These are phyloP conservation scores for Immersiella caudata DNA, from an alignment of 495 filamentous ascomycete species.

Conservation along the genomic window DNA sequence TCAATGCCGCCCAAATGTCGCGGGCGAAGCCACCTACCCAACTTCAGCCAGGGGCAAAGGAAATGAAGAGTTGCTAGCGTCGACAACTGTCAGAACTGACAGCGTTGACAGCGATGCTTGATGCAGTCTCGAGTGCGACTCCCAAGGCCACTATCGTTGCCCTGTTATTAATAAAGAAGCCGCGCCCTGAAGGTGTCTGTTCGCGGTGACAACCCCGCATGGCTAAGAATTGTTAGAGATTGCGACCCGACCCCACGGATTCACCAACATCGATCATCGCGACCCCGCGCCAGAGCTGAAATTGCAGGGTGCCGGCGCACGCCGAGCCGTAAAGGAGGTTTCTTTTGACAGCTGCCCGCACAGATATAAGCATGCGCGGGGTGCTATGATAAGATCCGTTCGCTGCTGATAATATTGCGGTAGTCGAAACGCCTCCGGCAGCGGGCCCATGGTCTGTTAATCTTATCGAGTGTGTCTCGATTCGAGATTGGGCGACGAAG, in stretches of 20 bases:
- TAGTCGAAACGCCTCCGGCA: neutral
- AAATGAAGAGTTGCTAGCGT: constrained; percentile 12
- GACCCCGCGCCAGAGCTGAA: constrained; percentile 24
- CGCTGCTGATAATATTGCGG: constrained; percentile 22
- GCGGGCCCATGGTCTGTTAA: neutral
- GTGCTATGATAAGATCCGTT: constrained; percentile 23
- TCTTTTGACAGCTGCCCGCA: constrained; percentile 9
- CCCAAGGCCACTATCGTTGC: neutral
- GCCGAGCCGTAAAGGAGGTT: constrained; percentile 3
- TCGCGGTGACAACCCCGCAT: constrained; percentile 11
- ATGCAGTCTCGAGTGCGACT: constrained; percentile 6
- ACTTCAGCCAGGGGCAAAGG: neutral
- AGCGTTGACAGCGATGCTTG: neutral
- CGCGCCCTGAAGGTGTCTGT: constrained; percentile 8
- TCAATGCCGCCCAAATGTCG: neutral
- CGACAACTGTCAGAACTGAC: constrained; percentile 5
- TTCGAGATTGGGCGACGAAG: neutral
- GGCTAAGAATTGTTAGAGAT: constrained; percentile 22
- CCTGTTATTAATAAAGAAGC: constrained; percentile 10
- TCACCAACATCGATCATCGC: constrained; percentile 21
- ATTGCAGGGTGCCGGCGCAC: constrained; percentile 20
- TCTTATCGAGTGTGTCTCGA: constrained; percentile 6
- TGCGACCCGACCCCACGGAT: constrained; percentile 14
- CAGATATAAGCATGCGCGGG: constrained; percentile 22
- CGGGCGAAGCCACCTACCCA: constrained; percentile 3